phyloP scores from a whole-genome alignment of 2,329 filamentous ascomycete genomes.

The Aspergillus latus region DNA sequence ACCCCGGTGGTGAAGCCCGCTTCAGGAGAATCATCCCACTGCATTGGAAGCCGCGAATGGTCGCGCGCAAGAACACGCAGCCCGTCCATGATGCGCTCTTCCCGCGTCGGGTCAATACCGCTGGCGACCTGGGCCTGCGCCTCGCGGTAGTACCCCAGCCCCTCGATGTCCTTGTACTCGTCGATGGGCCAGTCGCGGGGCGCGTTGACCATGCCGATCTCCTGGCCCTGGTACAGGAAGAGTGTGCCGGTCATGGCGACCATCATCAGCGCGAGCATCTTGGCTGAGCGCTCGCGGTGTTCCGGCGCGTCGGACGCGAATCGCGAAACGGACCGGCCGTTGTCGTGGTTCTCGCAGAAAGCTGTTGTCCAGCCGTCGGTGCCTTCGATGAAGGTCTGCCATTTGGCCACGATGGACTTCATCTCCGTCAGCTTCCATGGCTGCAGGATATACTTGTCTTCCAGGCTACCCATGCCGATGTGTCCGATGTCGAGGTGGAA shows the following conservation, averaged over 20 bases:
- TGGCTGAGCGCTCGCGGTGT: slow-evolving; percentile 50
- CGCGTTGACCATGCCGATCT: slow-evolving; percentile 61
- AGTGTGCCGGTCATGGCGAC: slow-evolving; percentile 53
- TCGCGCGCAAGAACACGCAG: slow-evolving; percentile 59
- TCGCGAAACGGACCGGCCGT: slow-evolving; percentile 57
- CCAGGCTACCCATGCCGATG: neutral
- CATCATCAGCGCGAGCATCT: slow-evolving; percentile 55
- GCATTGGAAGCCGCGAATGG: slow-evolving; percentile 66
- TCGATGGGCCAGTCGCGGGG: slow-evolving; percentile 51
- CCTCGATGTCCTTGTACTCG: slow-evolving; percentile 46
- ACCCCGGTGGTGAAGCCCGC: slow-evolving; percentile 61
- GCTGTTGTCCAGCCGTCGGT: neutral
- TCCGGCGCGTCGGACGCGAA: slow-evolving; percentile 52
- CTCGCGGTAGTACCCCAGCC: slow-evolving; percentile 49
- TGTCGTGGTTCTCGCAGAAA: slow-evolving; percentile 62
- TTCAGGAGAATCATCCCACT: slow-evolving; percentile 57
- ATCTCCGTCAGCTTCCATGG: neutral
- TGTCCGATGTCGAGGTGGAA: slow-evolving; percentile 43
- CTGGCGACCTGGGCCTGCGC: slow-evolving; percentile 37
- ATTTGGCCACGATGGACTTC: neutral
- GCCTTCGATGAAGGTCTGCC: neutral
- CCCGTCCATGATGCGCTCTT: slow-evolving; percentile 18
- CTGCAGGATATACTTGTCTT: neutral
- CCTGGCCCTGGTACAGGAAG: slow-evolving; percentile 61
- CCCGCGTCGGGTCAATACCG: neutral